Percentiles rank a stretch among this genome's conserved stretches.
These are phyloP conservation scores for Irpex sp. DNA, from an alignment of 1,284 basidiomycete genomes.

Conservation along the genomic window DNA sequence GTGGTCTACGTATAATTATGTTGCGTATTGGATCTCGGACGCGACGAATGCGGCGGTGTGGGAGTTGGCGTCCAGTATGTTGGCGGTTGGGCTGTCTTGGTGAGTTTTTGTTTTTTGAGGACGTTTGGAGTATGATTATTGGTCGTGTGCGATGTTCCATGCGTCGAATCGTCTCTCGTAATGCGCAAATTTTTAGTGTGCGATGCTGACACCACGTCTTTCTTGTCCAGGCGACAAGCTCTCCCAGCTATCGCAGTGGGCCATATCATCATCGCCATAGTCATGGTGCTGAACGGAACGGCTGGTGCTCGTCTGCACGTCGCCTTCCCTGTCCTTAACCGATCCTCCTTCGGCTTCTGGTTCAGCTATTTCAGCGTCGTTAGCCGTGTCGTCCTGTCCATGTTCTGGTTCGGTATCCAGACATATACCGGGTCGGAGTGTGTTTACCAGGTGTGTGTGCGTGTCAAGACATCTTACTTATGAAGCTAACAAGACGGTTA, in stretches of 20 bases:
- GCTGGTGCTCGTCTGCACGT: conserved; percentile 68
- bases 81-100: conserved; percentile 66
- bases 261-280: conserved; percentile 52
- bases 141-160: too few species aligned
- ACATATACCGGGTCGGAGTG: conserved; percentile 63
- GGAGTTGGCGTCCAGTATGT: conserved; percentile 55
- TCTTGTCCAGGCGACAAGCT: conserved; percentile 47
- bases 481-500: not conserved
- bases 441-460: conserved; percentile 48
- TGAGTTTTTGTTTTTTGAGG: conserved; percentile 18
- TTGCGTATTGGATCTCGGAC: conserved; percentile 67
- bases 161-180: too few species aligned
- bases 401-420: conserved; percentile 72
- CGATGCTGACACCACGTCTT: not conserved
- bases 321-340: conserved; percentile 69
- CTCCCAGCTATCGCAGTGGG: conserved; percentile 62
- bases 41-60: conserved; percentile 46
- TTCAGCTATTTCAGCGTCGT: conserved; percentile 76
- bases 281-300: conserved; percentile 66
- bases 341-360: conserved; percentile 80
- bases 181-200: not conserved
- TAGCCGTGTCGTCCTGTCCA: conserved; percentile 67
- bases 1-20: conserved; percentile 60
- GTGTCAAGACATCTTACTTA: not conserved
- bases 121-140: not conserved